These are phyloP conservation scores for Alternaria gaisen DNA, from an alignment of 2,329 filamentous ascomycete species.

Conservation along the genomic window DNA sequence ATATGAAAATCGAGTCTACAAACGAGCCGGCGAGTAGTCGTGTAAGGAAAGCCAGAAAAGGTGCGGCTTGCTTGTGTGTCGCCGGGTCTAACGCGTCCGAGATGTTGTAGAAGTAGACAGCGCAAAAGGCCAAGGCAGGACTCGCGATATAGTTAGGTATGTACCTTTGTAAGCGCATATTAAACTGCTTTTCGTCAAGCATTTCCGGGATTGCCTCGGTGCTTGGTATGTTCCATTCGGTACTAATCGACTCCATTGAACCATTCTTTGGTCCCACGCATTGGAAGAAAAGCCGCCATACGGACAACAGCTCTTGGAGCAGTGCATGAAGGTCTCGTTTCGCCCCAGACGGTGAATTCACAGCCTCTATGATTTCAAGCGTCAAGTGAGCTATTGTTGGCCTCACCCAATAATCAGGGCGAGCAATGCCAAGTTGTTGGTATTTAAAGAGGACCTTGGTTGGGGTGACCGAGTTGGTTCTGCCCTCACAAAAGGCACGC, in stretches of 20 bases:
- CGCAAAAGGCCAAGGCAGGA: conserved; percentile 38
- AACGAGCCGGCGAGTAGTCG: conserved; percentile 33
- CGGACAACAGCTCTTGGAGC: conserved; percentile 40
- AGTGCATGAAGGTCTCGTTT: conserved; percentile 28
- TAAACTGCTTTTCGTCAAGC: conserved; percentile 24
- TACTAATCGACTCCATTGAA: conserved; percentile 29
- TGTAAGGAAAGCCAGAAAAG: conserved; percentile 40
- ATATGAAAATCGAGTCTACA: conserved; percentile 23
- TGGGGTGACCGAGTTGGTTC: conserved; percentile 26
- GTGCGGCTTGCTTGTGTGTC: conserved; percentile 31
- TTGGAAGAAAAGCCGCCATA: conserved; percentile 49
- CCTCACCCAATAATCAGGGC: conserved; percentile 31
- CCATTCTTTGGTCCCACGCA: conserved; percentile 29
- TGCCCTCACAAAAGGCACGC: conserved; percentile 28
- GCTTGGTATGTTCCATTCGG: conserved; percentile 39
- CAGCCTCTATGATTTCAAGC: conserved; percentile 30
- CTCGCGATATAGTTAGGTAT: conserved; percentile 31
- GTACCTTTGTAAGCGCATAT: conserved; percentile 35
- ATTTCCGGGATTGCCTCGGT: conserved; percentile 14
- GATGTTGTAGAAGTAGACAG: conserved; percentile 42
- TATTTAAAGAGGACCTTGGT: conserved; percentile 39
- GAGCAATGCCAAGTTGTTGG: conserved; percentile 40
- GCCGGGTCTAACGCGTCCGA: conserved; percentile 31
- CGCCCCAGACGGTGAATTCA: conserved; percentile 14
- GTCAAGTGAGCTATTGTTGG: conserved; percentile 34